Evolutionary conservation across 179 eudicot genomes (phyloP), one percentile per base, ranked within the genome.

Genomic region (Spinacia oleracea): DNA sequence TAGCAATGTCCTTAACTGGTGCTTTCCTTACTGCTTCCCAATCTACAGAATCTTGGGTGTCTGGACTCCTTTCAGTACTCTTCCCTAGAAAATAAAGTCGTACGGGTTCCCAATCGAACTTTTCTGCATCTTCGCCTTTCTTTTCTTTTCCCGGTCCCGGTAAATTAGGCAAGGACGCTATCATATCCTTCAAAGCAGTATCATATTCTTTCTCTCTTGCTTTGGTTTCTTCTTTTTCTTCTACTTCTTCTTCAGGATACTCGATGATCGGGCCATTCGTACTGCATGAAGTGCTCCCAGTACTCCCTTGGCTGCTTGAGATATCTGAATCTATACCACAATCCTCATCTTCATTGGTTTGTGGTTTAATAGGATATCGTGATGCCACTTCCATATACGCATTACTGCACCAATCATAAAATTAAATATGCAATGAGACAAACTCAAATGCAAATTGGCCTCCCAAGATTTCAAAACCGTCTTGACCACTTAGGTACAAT

Each of bases 341-440:
- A 21, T 55, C 29, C 60, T 23, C 73, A 25, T 70, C 42, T 35
- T 74, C 29, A 32, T 43, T 56, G 77, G 20, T 82, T 9, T 77
- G 63, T 83, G 80, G 16, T 75, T 85, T 77, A 23, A 79, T 67
- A 16, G 98, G 98, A 84, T 75, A 94, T 9, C 80, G 79, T 4
- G 98, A 88, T 72, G 86, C 95, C 78, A 93, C 73, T 50, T 86
- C 76, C 89, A 93, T 90, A 69, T 75, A 93, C 31, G 98, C 97
- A 82, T 86, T 89, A 78, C 98, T 93, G 82, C 84, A 85, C 73
- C 45, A 72, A 50, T 32, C 23, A 72, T 15, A 31, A 25, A 31
- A 29, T 46, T 32, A 18, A 3, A 29, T 3, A 69, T 58, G 15
- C 35, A 60, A 48, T 15, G 5, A 38, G 6, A 38, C 40, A 38